phyloP scores from a whole-genome alignment of 1,284 basidiomycete species.

The Sphaerobolus stellatus region DNA sequence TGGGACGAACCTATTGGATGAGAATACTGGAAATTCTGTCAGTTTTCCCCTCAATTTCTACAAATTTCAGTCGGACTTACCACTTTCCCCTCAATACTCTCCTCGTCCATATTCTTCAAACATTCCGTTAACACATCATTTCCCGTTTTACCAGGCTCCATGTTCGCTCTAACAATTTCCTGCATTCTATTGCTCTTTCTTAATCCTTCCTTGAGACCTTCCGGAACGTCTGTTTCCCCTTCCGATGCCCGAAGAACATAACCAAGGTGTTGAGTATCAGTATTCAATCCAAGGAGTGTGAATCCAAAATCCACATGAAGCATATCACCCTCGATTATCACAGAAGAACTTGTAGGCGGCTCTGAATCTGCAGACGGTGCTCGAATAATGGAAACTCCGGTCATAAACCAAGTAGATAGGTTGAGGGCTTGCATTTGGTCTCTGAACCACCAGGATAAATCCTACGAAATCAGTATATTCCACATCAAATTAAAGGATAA shows the following conservation, averaged over 20 bases:
- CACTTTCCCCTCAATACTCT: conserved; percentile 48
- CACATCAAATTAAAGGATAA: neutral
- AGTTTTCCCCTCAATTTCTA: neutral
- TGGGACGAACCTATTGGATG: conserved; percentile 45
- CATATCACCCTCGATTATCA: conserved; percentile 47
- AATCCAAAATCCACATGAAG: conserved; percentile 57
- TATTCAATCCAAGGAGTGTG: conserved; percentile 53
- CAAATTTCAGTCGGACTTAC: neutral
- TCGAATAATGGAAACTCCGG: conserved; percentile 47
- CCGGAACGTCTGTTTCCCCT: conserved; percentile 43
- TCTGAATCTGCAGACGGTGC: no score
- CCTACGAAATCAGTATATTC: conserved; percentile 27
- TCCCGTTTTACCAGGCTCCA: conserved; percentile 47
- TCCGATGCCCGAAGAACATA: conserved; percentile 47
- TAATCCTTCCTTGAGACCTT: conserved; percentile 44
- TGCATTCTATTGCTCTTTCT: conserved; percentile 51
- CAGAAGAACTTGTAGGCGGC: conserved; percentile 42
- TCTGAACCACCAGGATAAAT: conserved; percentile 56
- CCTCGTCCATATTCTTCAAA: conserved; percentile 42
- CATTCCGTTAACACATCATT: conserved; percentile 45
- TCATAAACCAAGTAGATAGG: conserved; percentile 54
- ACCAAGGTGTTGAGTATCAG: conserved; percentile 56
- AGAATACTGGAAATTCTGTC: conserved; percentile 32
- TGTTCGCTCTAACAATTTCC: conserved; percentile 45
- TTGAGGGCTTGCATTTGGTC: conserved; percentile 51